Base-by-base conservation (phyloP, 208 protist genomes). In the Naegleria gruberi region DNA sequence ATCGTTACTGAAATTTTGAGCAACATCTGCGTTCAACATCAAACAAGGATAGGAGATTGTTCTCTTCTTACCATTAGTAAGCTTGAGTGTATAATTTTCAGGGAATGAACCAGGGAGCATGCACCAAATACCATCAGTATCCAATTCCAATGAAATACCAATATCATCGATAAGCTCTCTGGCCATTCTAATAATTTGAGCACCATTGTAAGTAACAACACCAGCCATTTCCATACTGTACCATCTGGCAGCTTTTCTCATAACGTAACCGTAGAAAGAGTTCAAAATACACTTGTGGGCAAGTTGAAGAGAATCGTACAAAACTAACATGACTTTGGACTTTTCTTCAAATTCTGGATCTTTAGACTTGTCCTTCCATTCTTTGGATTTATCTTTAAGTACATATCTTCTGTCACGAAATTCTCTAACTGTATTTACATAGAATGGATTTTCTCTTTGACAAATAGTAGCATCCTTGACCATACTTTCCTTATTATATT, bases 41-140 rank as follows among this genome's bases (percentile, higher is more conserved):
- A 97, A 95, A 87, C 98, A 99, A 42, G 98, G 97, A 93, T 99
- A 99, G 0, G 95, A 98, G 26, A 99, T 93, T 41, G 85, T 90
- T 26, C 97, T 90, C 90, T 95, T 96, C 41, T 93, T 88, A 90
- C 94, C 95, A 30, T 89, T 55, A 3, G 82, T 87, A 23, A 87
- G 91, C 65, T 94, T 94, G 85, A 99, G 97, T 2, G 93, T 96
- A 92, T 99, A 98, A 91, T 99, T 97, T 84, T 99, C 96, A 19
- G 99, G 99, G 92, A 99, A 99, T 26, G 94, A 95, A 40, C 91
- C 91, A 0, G 99, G 99, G 37, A 99, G 93, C 44, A 96, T 97
- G 95, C 98, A 99, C 99, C 99, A 99, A 92, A 99, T 99, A 91
- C 99, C 99, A 94, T 99, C 99, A 23, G 99, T 99, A 94, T 99